Base-by-base conservation (phyloP, 2,329 filamentous ascomycete genomes). In the Balansia obtecta region DNA sequence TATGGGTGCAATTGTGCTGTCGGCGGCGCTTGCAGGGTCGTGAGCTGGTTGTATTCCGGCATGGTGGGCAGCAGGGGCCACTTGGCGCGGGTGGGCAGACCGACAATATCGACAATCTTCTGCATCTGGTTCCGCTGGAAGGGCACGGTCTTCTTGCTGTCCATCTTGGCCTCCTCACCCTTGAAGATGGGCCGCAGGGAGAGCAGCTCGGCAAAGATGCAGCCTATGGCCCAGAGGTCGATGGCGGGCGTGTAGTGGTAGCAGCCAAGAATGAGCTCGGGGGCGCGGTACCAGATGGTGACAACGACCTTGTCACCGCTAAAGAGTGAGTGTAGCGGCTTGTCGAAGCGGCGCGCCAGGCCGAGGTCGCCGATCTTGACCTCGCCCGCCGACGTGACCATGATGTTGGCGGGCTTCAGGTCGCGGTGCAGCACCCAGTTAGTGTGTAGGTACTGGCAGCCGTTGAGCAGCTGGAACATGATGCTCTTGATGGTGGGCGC, bases 41-140 rank as follows among this genome's bases (percentile, higher is more conserved):
- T 69, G 6, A 95, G 74, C 56, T 93, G 86, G 38, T 69, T 70
- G 61, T 86, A 95, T 68, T 98, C 93, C 0, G 88, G 89, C 85
- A 95, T 95, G 39, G 83, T 79, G 1, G 80, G 73, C 2, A 98
- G 71, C 30, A 91, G 75, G 0, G 90, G 88, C 93, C 93, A 98
- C 27, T 82, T 80, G 46, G 95, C 87, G 60, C 91, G 91, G 7
- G 80, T 88, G 0, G 93, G 93, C 56, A 95, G 71, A 32, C 93
- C 93, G 72, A 98, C 84, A 55, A 98, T 89, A 63, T 98, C 93
- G 38, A 95, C 88, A 59, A 98, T 98, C 69, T 95, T 96, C 63
- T 93, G 88, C 91, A 98, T 97, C 70, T 98, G 93, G 61, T 96
- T 96, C 13, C 90, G 81, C 67, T 98, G 93, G 59, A 98, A 98